Evolutionary conservation across 768 basidiomycete species (phyloP), one percentile per base, ranked within the genome.

Genomic region (Pleurotus citrinopileatus): DNA sequence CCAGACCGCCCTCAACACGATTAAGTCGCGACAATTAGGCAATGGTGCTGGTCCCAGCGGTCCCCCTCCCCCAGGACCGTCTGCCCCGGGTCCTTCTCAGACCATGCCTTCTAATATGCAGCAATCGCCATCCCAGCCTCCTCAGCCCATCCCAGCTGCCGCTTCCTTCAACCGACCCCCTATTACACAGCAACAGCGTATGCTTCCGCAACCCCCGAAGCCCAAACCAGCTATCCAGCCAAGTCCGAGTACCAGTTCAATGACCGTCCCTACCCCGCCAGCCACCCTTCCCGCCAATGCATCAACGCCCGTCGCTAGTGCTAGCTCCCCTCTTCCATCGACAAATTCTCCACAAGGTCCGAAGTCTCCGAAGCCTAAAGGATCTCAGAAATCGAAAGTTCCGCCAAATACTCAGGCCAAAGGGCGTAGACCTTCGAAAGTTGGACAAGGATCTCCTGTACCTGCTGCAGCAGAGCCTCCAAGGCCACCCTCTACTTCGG

Each of bases 341-440:
- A 74, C 75, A 22, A 74, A 79, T 28, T 87, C 87, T 8, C 87
- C 88, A 1, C 80, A 80, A 61, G 78, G 77, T 3, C 81, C 86
- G 1, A 90, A 84, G 66, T 90, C 89, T 3, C 89, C 89, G 0
- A 87, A 84, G 62, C 65, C 65, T 50, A 89, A 82, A 64, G 62
- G 72, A 1, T 51, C 68, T 13, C 38, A 74, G n/a, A 87, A 81
- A 67, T 53, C 74, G 13, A 84, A 78, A 62, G 38, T 13, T 32
- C 13, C 38, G 17, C 38, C 10, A 40, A 7, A 68, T 6, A 26
- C 48, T 15, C 29, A 28, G 3, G 55, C 70, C 8, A 60, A 67
- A 28, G 68, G 72, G 25, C 71, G 75, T 3, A 65, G 64, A 36
- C 43, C 62, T 10, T 73, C 72, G n/a, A 67, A 66, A 34, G 60